phyloP scores from a whole-genome alignment of 148 eudicot species.

The Rhododendron vialii region DNA sequence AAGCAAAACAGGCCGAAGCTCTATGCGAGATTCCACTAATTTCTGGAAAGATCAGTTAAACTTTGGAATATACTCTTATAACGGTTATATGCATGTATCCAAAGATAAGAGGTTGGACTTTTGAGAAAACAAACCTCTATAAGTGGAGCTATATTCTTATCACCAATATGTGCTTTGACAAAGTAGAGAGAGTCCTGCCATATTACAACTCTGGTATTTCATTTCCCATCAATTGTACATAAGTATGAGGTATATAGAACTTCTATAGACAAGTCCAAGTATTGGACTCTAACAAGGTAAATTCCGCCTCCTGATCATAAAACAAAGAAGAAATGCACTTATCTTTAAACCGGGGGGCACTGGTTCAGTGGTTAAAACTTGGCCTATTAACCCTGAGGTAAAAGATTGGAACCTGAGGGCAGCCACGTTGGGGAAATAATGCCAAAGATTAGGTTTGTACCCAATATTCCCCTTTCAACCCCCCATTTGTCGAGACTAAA shows the following conservation, averaged over 20 bases:
- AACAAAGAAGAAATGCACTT: not conserved
- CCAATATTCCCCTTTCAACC: not conserved
- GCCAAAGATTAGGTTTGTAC: not conserved
- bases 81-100: not conserved
- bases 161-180: slow-evolving; percentile 5
- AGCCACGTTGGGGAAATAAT: not conserved
- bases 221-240: not conserved
- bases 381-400: not conserved
- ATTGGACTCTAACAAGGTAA: not conserved
- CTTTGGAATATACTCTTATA: not conserved
- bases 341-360: not conserved
- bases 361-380: not conserved
- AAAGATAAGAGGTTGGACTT: not conserved
- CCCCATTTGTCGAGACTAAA: not conserved
- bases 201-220: not conserved
- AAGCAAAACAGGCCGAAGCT: slow-evolving; percentile 8
- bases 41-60: not conserved
- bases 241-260: not conserved
- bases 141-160: slow-evolving; percentile 3
- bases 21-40: slow-evolving; percentile 10
- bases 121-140: not conserved
- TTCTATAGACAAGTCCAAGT: not conserved
- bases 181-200: not conserved
- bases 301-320: not conserved
- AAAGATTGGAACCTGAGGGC: not conserved